A percentile compares a stretch with the other conserved stretches of the same genome.
Evolutionary conservation across 345 rosid species (phyloP).

Genomic region (sweet orange (Citrus sinensis)): DNA sequence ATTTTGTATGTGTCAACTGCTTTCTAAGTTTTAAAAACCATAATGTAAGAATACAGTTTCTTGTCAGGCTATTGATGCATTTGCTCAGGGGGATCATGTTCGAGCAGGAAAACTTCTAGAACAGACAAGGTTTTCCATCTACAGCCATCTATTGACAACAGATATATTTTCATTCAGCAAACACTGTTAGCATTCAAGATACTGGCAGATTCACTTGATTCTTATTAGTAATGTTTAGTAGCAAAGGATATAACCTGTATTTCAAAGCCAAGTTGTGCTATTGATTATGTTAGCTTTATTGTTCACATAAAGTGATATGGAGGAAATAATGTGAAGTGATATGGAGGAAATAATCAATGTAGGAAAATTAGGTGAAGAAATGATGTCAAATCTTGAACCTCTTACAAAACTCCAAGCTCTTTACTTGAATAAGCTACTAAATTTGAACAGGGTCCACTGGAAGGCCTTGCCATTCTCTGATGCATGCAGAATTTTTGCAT

Average conservation of each 20-base stretch:
- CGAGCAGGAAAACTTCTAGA: conserved; percentile 41
- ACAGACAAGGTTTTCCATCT: conserved; percentile 24
- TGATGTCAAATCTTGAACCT: too few species aligned
- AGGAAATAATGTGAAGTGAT: too few species aligned
- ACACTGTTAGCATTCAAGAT: background rate
- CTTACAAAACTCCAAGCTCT: too few species aligned
- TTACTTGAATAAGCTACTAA: too few species aligned
- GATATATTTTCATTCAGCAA: background rate
- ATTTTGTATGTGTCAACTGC: too few species aligned
- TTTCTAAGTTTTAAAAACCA: background rate
- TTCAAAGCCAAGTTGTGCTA: too few species aligned
- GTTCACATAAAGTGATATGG: too few species aligned
- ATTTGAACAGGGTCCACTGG: too few species aligned
- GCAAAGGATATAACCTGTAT: too few species aligned
- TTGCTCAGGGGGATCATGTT: conserved; percentile 35
- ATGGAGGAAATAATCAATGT: too few species aligned
- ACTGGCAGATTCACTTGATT: background rate
- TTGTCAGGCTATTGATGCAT: conserved; percentile 49
- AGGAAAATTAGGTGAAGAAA: too few species aligned
- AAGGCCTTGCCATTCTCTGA: background rate
- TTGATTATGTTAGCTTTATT: too few species aligned
- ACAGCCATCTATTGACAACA: background rate
- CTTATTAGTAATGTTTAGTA: background rate
- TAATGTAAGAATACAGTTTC: background rate
- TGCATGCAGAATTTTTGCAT: background rate